A percentile compares a stretch with the other conserved stretches of the same genome.
Conservation (phyloP, 176 grass and related monocot species). For the Aegilops tauschii region DNA sequence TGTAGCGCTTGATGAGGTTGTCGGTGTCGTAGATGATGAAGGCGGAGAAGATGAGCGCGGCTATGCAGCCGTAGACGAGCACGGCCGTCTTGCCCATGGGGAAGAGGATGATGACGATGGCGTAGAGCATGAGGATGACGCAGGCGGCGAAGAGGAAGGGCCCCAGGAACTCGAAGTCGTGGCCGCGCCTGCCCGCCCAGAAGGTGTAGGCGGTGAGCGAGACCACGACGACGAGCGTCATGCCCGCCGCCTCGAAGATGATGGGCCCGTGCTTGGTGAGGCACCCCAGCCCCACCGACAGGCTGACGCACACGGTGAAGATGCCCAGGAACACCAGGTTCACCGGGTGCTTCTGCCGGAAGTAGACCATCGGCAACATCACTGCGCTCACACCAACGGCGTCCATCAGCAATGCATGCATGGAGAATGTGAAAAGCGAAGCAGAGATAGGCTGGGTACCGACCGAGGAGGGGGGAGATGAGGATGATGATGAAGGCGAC, state of each 20-base stretch:
- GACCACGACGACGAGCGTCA: constrained; percentile 57
- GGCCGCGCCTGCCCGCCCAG: constrained; percentile 69
- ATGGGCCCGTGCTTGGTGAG: constrained; percentile 38
- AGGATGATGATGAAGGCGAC: constrained; percentile 33
- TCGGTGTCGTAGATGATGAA: constrained; percentile 97
- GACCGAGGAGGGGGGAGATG: constrained; percentile 46
- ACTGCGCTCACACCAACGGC: background rate
- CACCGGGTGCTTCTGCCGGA: constrained; percentile 40
- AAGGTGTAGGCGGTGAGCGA: constrained; percentile 85
- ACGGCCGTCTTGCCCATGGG: constrained; percentile 60
- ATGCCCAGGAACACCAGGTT: constrained; percentile 47
- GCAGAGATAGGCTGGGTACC: too few species aligned
- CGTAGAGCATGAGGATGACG: constrained; percentile 63
- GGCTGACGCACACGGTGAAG: constrained; percentile 54
- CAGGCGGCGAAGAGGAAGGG: constrained; percentile 55
- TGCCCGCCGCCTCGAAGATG: constrained; percentile 58
- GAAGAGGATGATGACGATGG: constrained; percentile 53
- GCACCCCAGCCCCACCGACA: constrained; percentile 41
- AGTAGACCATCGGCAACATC: constrained; percentile 49
- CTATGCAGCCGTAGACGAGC: constrained; percentile 76
- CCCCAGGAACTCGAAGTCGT: constrained; percentile 87
- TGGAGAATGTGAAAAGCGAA: too few species aligned
- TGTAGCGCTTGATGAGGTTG: constrained; percentile 82
- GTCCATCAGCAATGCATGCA: background rate
- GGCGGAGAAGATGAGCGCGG: constrained; percentile 72